Conservation (phyloP, 495 filamentous ascomycete species). For the Thermochaetoides thermophila region DNA sequence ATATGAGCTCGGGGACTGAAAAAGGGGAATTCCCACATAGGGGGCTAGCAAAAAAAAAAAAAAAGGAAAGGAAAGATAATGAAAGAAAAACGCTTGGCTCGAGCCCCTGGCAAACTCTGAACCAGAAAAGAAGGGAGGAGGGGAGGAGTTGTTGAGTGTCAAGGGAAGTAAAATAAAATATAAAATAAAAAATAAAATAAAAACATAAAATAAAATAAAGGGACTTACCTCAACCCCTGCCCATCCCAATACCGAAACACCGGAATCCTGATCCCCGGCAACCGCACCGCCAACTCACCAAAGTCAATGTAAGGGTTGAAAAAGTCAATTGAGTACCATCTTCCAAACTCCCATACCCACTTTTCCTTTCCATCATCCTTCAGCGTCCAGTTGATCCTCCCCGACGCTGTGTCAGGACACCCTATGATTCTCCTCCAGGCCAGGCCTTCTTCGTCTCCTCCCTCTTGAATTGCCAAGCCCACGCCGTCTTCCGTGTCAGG, state of each 20-base stretch:
- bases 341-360: conserved; percentile 34
- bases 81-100: too few species aligned
- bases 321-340: conserved; percentile 64
- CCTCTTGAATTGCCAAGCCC: conserved; percentile 51
- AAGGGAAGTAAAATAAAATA: not conserved
- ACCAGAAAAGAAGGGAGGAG: too few species aligned
- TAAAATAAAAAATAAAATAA: conserved; percentile 2
- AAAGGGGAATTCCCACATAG: too few species aligned
- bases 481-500: too few species aligned
- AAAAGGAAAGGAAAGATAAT: conserved; percentile 4
- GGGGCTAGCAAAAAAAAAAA: not conserved
- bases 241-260: conserved; percentile 74
- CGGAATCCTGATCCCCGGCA: conserved; percentile 66
- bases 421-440: conserved; percentile 29
- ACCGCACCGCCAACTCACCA: conserved; percentile 54
- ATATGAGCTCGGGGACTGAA: too few species aligned
- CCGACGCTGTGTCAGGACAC: conserved; percentile 38
- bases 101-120: too few species aligned
- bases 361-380: conserved; percentile 32
- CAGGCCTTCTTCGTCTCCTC: conserved; percentile 46
- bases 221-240: conserved; percentile 37
- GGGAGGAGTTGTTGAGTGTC: not conserved
- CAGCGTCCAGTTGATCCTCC: conserved; percentile 51
- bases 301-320: conserved; percentile 89
- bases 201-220: not conserved